These are phyloP conservation scores for Candida corydali DNA, from an alignment of 805 yeast species.

Conservation along the genomic window DNA sequence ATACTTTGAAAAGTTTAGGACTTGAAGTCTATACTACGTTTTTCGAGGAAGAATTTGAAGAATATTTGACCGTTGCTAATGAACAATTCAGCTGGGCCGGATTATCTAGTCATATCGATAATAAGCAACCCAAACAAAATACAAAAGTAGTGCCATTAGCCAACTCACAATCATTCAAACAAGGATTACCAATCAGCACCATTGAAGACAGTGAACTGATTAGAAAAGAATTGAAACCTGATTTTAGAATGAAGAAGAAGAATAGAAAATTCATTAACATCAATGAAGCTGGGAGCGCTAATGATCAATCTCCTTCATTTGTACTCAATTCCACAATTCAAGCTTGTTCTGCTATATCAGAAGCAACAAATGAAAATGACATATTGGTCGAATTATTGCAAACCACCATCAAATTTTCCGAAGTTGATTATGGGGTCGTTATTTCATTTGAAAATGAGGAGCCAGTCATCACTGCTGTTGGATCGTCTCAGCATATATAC, in stretches of 20 bases:
- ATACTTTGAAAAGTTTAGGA: slow-evolving; percentile 27
- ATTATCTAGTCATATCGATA: slow-evolving; percentile 7
- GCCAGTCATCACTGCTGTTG: slow-evolving; percentile 25
- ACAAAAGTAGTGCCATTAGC: neutral
- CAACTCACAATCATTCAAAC: slow-evolving; percentile 5
- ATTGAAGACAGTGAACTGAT: neutral
- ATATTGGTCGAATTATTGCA: slow-evolving; percentile 36
- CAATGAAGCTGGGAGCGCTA: neutral
- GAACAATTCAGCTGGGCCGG: slow-evolving; percentile 29
- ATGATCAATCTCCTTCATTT: slow-evolving; percentile 2
- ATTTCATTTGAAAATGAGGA: slow-evolving; percentile 19
- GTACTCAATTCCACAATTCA: slow-evolving; percentile 32
- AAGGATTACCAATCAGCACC: slow-evolving; percentile 5
- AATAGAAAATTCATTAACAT: neutral
- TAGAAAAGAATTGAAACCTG: slow-evolving; percentile 1
- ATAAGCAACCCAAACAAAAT: neutral
- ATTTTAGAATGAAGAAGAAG: neutral
- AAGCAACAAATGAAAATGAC: slow-evolving; percentile 34
- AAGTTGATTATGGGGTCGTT: slow-evolving; percentile 31
- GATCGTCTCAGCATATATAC: slow-evolving; percentile 21
- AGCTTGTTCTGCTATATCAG: slow-evolving; percentile 48
- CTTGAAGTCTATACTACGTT: slow-evolving; percentile 8
- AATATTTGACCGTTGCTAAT: slow-evolving; percentile 14
- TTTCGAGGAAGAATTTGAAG: slow-evolving; percentile 25
- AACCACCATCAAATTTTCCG: slow-evolving; percentile 33